Evolutionary conservation across 345 rosid species (phyloP).

Genomic region (Lumnitzera littorea): DNA sequence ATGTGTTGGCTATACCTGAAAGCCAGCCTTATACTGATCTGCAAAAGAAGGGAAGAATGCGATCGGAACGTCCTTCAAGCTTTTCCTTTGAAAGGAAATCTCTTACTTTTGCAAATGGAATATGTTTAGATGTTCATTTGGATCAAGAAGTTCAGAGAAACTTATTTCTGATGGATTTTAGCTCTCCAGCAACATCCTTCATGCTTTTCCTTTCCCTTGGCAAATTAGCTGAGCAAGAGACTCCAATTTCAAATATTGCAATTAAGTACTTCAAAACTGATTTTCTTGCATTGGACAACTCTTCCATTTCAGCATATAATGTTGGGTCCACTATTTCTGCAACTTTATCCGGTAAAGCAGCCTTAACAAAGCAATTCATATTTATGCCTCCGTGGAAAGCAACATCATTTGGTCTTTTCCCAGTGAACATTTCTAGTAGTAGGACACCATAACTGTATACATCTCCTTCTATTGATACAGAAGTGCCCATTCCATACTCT

Average conservation of each 20-base stretch:
- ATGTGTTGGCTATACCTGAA: too few relatives aligned
- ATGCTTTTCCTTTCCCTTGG: constrained; percentile 4
- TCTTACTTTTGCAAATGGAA: too few relatives aligned
- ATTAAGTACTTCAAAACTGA: not conserved
- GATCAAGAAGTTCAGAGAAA: too few relatives aligned
- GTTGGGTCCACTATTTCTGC: constrained; percentile 4
- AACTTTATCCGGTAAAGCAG: not conserved
- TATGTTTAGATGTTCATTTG: too few relatives aligned
- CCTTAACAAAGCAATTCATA: constrained; percentile 2
- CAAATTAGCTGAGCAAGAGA: constrained; percentile 5
- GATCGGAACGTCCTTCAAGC: too few relatives aligned
- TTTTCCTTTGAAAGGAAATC: too few relatives aligned
- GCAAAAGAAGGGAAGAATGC: too few relatives aligned
- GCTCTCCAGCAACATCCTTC: not conserved
- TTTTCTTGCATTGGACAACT: not conserved
- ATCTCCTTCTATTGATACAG: constrained; percentile 9
- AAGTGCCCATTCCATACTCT: constrained; percentile 15
- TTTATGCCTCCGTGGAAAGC: constrained; percentile 3
- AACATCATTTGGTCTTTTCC: constrained; percentile 12
- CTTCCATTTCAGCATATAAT: not conserved
- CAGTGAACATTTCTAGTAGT: constrained; percentile 9
- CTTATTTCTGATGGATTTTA: not conserved
- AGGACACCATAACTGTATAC: constrained; percentile 15
- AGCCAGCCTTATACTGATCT: too few relatives aligned
- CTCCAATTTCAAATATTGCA: constrained; percentile 2